phyloP scores from a whole-genome alignment of 164 flowering plant species.

The Piper longum region DNA sequence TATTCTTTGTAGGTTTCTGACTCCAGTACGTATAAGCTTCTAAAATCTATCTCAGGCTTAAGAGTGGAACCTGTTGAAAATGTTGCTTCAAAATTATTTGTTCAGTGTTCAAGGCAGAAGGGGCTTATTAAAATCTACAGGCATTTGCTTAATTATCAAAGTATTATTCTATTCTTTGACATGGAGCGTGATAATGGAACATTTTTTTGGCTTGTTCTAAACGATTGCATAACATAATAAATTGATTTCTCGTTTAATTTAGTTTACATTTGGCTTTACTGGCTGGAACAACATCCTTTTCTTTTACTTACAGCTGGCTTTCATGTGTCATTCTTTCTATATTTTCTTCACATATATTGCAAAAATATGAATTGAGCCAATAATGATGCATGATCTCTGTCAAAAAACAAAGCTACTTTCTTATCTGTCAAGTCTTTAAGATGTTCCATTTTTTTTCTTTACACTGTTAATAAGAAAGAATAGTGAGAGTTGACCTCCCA shows the following conservation, averaged over 20 bases:
- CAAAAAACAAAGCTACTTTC: background rate
- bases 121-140: slow-evolving; percentile 94
- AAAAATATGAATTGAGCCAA: no score
- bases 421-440: background rate
- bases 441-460: background rate
- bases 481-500: no score
- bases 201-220: background rate
- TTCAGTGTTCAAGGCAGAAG: slow-evolving; percentile 95
- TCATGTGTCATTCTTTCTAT: background rate
- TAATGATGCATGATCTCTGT: background rate
- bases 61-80: slow-evolving; percentile 90
- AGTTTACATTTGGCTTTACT: background rate
- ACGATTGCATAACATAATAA: no score
- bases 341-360: background rate
- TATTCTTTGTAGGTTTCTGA: slow-evolving; percentile 54
- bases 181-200: background rate
- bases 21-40: slow-evolving; percentile 71
- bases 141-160: slow-evolving; percentile 86
- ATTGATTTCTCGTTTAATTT: background rate
- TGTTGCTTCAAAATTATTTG: slow-evolving; percentile 89
- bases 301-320: background rate
- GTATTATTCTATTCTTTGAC: slow-evolving; percentile 22
- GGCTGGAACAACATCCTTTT: background rate
- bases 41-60: slow-evolving; percentile 78
- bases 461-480: no score